These are phyloP conservation scores for Penicillium cataractarum DNA, from an alignment of 495 filamentous ascomycete genomes.

Conservation along the genomic window DNA sequence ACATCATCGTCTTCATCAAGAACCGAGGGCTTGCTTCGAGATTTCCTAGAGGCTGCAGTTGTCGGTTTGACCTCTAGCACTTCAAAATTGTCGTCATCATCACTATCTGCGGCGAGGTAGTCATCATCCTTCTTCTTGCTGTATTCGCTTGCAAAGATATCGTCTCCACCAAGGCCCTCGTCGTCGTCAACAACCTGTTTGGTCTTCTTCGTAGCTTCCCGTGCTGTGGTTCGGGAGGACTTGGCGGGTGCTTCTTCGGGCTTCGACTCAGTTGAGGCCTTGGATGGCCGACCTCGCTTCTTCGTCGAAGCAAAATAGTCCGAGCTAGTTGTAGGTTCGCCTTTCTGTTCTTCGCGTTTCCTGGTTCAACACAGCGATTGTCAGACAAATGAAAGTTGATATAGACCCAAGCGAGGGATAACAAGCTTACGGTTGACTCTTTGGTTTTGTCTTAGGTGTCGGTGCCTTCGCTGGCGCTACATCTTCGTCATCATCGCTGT, in stretches of 20 bases:
- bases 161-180: slow-evolving; percentile 70
- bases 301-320: slow-evolving; percentile 65
- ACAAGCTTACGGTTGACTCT: slow-evolving; percentile 43
- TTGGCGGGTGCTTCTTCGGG: slow-evolving; percentile 26
- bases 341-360: slow-evolving; percentile 49
- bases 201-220: slow-evolving; percentile 37
- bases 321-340: slow-evolving; percentile 57
- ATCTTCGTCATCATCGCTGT: slow-evolving; percentile 73
- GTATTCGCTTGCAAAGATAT: slow-evolving; percentile 71
- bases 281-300: slow-evolving; percentile 47
- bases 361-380: slow-evolving; percentile 26
- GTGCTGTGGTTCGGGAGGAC: slow-evolving; percentile 28
- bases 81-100: slow-evolving; percentile 50
- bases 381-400: slow-evolving; percentile 3
- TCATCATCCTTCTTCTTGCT: slow-evolving; percentile 70
- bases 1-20: slow-evolving; percentile 51
- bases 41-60: slow-evolving; percentile 27
- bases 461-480: slow-evolving; percentile 35
- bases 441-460: slow-evolving; percentile 49
- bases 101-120: slow-evolving; percentile 66
- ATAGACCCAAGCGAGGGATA: not conserved
- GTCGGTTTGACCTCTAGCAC: slow-evolving; percentile 43
- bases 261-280: slow-evolving; percentile 26
- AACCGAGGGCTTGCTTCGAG: slow-evolving; percentile 51
- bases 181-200: slow-evolving; percentile 50